These are phyloP conservation scores for Xylariaceae sp. DNA, from an alignment of 2,329 filamentous ascomycete species.

Conservation along the genomic window DNA sequence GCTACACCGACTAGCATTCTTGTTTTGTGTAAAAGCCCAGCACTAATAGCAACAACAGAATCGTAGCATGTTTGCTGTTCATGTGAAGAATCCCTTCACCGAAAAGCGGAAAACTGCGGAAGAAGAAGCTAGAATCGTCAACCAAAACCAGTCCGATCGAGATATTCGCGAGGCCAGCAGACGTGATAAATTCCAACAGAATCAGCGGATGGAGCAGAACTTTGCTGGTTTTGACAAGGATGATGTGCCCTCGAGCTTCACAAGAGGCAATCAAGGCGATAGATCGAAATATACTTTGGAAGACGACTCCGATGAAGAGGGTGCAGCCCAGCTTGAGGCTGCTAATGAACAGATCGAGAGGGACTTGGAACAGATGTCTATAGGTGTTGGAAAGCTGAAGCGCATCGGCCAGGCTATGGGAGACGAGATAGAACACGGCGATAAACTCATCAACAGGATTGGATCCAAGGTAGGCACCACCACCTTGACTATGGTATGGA, in stretches of 20 bases:
- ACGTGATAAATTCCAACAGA: conserved; percentile 46
- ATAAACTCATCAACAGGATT: conserved; percentile 70
- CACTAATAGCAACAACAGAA: conserved; percentile 39
- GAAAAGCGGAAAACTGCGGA: conserved; percentile 59
- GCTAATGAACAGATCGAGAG: conserved; percentile 60
- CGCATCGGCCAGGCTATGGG: conserved; percentile 69
- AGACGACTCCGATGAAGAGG: conserved; percentile 47
- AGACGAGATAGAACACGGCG: conserved; percentile 71
- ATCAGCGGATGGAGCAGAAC: conserved; percentile 49
- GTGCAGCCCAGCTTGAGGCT: conserved; percentile 50
- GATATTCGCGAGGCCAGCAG: conserved; percentile 62
- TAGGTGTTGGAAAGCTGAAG: conserved; percentile 68
- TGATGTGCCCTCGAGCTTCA: conserved; percentile 18
- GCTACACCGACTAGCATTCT: too few species aligned
- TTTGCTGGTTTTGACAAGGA: conserved; percentile 37
- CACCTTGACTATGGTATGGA: conserved; percentile 7
- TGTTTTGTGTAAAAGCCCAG: too few species aligned
- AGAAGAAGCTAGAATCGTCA: conserved; percentile 29
- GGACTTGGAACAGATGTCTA: conserved; percentile 63
- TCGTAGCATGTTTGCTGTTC: conserved; percentile 84
- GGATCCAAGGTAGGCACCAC: conserved; percentile 60
- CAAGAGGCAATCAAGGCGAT: conserved; percentile 47
- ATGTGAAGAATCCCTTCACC: conserved; percentile 75
- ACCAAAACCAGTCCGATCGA: conserved; percentile 54
- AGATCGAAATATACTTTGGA: conserved; percentile 74